These are phyloP conservation scores for Fusarium beomiforme DNA, from an alignment of 2,329 filamentous ascomycete genomes.

Conservation along the genomic window DNA sequence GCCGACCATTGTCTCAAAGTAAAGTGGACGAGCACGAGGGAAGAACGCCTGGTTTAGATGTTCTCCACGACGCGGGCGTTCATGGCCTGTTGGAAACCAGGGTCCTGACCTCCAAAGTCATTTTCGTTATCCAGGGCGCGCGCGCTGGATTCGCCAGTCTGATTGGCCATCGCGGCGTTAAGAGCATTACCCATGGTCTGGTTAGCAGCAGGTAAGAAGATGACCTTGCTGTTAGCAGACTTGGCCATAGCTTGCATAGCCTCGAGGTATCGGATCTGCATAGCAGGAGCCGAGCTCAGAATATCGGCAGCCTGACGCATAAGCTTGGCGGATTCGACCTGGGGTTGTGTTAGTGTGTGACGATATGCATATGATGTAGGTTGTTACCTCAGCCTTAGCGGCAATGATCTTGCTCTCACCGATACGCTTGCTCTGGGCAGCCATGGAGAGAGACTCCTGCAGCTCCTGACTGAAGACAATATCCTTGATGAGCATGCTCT, in stretches of 20 bases:
- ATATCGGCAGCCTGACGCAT: conserved; percentile 96
- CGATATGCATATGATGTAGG: background rate
- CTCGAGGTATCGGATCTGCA: conserved; percentile 98
- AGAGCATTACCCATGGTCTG: conserved; percentile 65
- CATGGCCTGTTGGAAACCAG: conserved; percentile 80
- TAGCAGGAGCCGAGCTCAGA: conserved; percentile 87
- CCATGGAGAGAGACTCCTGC: conserved; percentile 97
- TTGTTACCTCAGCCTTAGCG: conserved; percentile 80
- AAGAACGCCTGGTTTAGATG: conserved; percentile 66
- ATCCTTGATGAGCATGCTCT: conserved; percentile 99
- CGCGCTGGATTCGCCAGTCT: conserved; percentile 61
- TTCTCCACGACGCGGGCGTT: conserved; percentile 86
- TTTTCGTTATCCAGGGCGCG: conserved; percentile 53
- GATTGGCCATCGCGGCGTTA: conserved; percentile 55
- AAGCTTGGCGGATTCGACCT: conserved; percentile 92
- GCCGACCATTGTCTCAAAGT: conserved; percentile 37
- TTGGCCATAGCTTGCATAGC: conserved; percentile 99
- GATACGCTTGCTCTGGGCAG: conserved; percentile 97
- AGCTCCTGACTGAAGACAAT: conserved; percentile 97
- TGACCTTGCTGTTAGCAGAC: conserved; percentile 87
- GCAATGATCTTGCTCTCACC: conserved; percentile 99
- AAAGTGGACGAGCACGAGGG: conserved; percentile 15
- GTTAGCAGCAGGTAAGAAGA: conserved; percentile 74
- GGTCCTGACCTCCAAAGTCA: conserved; percentile 64
- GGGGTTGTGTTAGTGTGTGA: background rate